Conservation (phyloP, 257 asterid species). For the Gentiana straminea region DNA sequence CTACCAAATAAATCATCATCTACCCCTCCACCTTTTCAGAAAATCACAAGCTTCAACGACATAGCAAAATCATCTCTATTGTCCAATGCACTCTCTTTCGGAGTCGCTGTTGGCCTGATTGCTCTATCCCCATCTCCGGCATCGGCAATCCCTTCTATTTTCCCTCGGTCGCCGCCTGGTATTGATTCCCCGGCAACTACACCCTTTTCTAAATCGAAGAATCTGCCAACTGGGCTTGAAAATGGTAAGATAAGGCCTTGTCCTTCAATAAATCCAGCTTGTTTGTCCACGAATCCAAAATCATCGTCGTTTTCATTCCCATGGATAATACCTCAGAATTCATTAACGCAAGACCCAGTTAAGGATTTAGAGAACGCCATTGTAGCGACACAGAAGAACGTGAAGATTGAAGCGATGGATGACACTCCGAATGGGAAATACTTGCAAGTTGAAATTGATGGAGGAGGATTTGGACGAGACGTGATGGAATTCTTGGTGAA, state of each 20-base stretch:
- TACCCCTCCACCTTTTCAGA: constrained; percentile 5
- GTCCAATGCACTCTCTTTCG: constrained; percentile 40
- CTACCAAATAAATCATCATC: not conserved
- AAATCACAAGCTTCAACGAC: not conserved
- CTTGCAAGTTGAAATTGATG: constrained; percentile 84
- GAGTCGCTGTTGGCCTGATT: constrained; percentile 45
- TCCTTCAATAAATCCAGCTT: constrained; percentile 83
- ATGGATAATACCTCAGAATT: constrained; percentile 43
- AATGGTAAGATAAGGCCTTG: constrained; percentile 90
- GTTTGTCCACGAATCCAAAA: constrained; percentile 70
- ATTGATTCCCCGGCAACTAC: constrained; percentile 29
- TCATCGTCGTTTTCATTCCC: constrained; percentile 77
- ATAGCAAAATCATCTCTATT: constrained; percentile 6
- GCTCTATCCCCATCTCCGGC: constrained; percentile 46
- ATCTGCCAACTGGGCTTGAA: constrained; percentile 65
- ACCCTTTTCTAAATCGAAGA: constrained; percentile 78
- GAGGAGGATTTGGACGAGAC: constrained; percentile 89
- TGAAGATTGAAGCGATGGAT: constrained; percentile 48
- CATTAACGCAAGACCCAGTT: constrained; percentile 34
- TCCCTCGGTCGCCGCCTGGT: constrained; percentile 26
- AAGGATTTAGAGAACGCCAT: constrained; percentile 74
- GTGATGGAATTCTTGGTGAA: constrained; percentile 69
- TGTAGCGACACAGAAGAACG: constrained; percentile 69
- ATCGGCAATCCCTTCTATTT: constrained; percentile 57
- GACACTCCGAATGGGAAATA: constrained; percentile 60